Base-by-base conservation (phyloP, 148 eudicot species). In the Diospyros lotus region DNA sequence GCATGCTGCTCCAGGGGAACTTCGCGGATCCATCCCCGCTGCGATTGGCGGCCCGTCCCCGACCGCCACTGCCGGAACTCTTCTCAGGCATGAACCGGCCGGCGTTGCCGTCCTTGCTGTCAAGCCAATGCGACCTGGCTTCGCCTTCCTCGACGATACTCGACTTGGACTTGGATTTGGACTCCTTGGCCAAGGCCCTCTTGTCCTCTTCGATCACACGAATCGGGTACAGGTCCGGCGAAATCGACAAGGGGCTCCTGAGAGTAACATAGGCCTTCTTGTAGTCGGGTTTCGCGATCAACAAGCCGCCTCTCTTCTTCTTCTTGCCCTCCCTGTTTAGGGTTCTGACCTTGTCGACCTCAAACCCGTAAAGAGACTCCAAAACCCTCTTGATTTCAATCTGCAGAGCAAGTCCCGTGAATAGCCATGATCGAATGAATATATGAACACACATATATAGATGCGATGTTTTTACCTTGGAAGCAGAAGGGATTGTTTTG, bases 321-420 rank as follows among this genome's bases (percentile, higher is more conserved):
- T 87, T 94, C 90, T 94, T 94, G 5, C 98, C 98, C 3, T 91
- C 97, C 98, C 86, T 94, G 76, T 92, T 92, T 44, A 94, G 87
- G 70, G 97, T 94, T 65, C 75, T 79, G 4, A 94, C 98, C 69
- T 88, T 90, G 38, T 87, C 88, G 58, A 91, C 97, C 77, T 91
- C 93, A 79, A 92, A 89, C 0, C 97, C 97, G 72, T 94, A 94
- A 6, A 92, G 84, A 14, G 93, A 92, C 60, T 94, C 98, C 80
- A 94, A 61, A 38, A 90, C 93, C 82, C 95, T 78, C 85, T 92
- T 92, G 42, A 94, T 92, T 59, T 92, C 97, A 58, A 91, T 89
- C 98, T 93, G 52, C 28, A 50, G 45, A 12, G 39, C 13, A 44
- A 66, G 5, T 58, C 48, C 18, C 48, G 13, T 5, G 8, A 18